Conservation (phyloP, 306 rosid genomes). For the Glycine tomentella region DNA sequence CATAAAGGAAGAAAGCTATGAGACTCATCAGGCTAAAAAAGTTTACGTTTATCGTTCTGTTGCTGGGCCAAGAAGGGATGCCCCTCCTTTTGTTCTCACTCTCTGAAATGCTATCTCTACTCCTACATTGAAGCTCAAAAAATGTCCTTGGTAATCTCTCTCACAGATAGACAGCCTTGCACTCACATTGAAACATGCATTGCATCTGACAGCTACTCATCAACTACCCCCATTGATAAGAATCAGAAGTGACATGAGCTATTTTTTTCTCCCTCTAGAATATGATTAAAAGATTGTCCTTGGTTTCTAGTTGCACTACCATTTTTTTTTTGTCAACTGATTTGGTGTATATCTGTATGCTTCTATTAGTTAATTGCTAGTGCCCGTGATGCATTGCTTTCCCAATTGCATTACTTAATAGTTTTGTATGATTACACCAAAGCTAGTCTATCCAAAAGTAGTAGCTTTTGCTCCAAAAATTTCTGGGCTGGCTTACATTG, state of each 20-base stretch:
- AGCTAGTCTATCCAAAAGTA: constrained; percentile 2
- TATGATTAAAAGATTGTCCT: constrained; percentile 31
- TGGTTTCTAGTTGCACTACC: background rate
- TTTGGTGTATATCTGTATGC: constrained; percentile 2
- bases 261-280: background rate
- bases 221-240: constrained; percentile 9
- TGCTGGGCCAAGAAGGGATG: constrained; percentile 84
- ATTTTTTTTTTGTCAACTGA: background rate
- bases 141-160: constrained; percentile 49
- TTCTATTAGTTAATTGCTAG: background rate
- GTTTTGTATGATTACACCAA: background rate
- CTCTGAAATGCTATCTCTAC: constrained; percentile 50
- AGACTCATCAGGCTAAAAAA: constrained; percentile 53
- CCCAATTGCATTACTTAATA: no score
- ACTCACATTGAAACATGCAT: constrained; percentile 12
- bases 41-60: constrained; percentile 84
- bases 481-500: constrained; percentile 2
- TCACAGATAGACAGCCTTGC: background rate
- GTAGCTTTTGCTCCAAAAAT: background rate
- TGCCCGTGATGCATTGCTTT: background rate
- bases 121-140: constrained; percentile 37
- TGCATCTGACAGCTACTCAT: constrained; percentile 12
- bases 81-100: constrained; percentile 82
- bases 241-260: constrained; percentile 2
- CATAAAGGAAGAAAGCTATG: constrained; percentile 63